These are phyloP conservation scores for Aspergillus carbonarius DNA, from an alignment of 2,329 filamentous ascomycete species.

Conservation along the genomic window DNA sequence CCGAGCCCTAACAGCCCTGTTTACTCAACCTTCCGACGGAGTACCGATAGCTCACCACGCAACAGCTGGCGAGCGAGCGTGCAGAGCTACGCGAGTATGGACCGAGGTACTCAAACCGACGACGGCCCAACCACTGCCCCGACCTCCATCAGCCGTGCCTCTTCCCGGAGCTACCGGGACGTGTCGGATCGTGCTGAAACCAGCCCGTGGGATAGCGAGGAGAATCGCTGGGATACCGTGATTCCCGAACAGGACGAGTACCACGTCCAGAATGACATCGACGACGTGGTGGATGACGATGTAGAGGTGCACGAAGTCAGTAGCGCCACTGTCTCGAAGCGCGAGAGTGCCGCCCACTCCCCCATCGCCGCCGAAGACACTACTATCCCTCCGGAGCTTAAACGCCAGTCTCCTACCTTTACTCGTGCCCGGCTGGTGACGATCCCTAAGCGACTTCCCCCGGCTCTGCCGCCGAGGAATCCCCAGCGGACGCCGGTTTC, in stretches of 20 bases:
- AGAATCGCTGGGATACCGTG: conserved; percentile 28
- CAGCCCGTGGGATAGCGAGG: conserved; percentile 26
- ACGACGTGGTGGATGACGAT: conserved; percentile 18
- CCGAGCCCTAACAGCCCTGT: conserved; percentile 72
- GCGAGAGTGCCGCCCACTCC: conserved; percentile 40
- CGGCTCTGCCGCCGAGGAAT: conserved; percentile 74
- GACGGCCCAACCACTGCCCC: conserved; percentile 40
- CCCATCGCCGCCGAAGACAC: conserved; percentile 34
- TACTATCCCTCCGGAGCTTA: conserved; percentile 58
- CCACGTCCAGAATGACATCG: conserved; percentile 5
- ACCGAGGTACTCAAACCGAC: conserved; percentile 69
- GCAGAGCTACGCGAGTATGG: conserved; percentile 58
- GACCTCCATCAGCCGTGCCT: conserved; percentile 35
- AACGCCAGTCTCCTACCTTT: conserved; percentile 64
- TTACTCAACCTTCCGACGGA: conserved; percentile 63
- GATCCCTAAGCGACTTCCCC: conserved; percentile 75
- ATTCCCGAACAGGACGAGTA: conserved; percentile 22
- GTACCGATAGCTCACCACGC: conserved; percentile 61
- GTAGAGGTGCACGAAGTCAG: conserved; percentile 47
- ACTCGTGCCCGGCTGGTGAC: conserved; percentile 78
- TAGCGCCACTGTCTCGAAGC: conserved; percentile 52
- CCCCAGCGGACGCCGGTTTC: conserved; percentile 45
- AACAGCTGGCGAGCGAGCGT: conserved; percentile 71
- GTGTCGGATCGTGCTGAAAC: conserved; percentile 16
- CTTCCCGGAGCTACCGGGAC: conserved; percentile 34